Evolutionary conservation across 352 stramenopile genomes (phyloP), one percentile per base, ranked within the genome.

Genomic region (Globisporangium paddicum): DNA sequence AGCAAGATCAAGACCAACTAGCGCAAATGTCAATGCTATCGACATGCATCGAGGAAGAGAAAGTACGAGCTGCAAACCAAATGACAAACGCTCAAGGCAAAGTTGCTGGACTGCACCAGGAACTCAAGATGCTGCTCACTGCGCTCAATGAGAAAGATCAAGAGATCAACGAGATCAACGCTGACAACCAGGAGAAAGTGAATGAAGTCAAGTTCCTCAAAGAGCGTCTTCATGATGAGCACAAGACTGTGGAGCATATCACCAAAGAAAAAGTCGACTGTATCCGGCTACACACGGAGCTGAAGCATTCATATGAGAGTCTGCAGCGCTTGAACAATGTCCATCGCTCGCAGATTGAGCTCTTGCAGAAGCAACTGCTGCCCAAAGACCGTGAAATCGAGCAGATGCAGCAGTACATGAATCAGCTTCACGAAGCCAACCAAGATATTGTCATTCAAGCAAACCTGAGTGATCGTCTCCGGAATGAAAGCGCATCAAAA

Each of bases 361-460:
- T 91, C 19, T 50, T 91, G 4, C 79, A 91, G 56, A 80, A 78
- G 5, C 79, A 86, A 47, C 56, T 91, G n/a, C 28, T 87, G 0
- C 77, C 82, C 4, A 91, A 91, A 60, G 79, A 91, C 32, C 63
- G 68, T 9, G 79, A 89, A 32, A 46, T 89, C 3, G 67, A 76
- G 5, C 67, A 87, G 35, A 89, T 89, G 75, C 76, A 89, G 46
- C 55, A 76, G 46, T 77, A 89, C 40, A 44, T 89, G 30, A 75
- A 62, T 7, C 60, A 87, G 14, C 52, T 91, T 3, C 79, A 91
- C 38, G 65, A 72, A 7, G 72, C 69, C 13, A 89, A 91, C 57
- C 73, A 89, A 49, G 75, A 89, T 37, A 78, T 91, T 32, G 77
- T 89, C 4, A 57, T 89, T 0, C 75, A 89, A 48, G 79, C 82